These are phyloP conservation scores for Paraurostyla sp. DNA, from an alignment of 73 alveolate species.

Conservation along the genomic window DNA sequence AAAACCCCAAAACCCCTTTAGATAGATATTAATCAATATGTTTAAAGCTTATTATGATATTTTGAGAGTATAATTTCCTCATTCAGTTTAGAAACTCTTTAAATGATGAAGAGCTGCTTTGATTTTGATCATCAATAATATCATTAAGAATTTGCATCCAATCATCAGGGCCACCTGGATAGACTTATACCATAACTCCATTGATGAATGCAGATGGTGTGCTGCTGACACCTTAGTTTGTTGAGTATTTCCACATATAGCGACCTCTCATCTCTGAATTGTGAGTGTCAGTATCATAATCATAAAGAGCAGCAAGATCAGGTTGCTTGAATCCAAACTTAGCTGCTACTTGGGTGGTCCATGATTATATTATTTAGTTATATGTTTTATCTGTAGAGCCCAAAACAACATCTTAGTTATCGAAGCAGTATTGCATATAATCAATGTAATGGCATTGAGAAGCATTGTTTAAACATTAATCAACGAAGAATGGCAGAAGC, in stretches of 20 bases:
- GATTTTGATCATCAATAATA: background rate
- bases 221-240: conserved; percentile 1
- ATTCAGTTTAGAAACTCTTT: background rate
- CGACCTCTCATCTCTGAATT: conserved; percentile 40
- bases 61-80: no score
- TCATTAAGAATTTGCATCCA: conserved; percentile 15
- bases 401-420: conserved; percentile 18
- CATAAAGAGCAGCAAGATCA: background rate
- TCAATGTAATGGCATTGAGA: background rate
- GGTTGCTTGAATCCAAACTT: background rate
- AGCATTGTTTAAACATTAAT: background rate
- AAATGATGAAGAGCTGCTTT: background rate
- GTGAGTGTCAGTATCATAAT: conserved; percentile 33
- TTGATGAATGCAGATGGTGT: conserved; percentile 48
- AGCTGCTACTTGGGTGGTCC: background rate
- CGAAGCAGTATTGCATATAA: conserved; percentile 24
- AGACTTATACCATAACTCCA: background rate
- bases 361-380: background rate
- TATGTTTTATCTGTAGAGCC: background rate
- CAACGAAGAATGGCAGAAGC: conserved; percentile 21
- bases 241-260: conserved; percentile 56
- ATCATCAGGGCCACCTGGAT: conserved; percentile 18
- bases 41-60: no score
- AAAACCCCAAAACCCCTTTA: no score
- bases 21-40: no score